These are phyloP conservation scores for Arxiozyma bovina DNA, from an alignment of 1,139 yeast species.

Conservation along the genomic window DNA sequence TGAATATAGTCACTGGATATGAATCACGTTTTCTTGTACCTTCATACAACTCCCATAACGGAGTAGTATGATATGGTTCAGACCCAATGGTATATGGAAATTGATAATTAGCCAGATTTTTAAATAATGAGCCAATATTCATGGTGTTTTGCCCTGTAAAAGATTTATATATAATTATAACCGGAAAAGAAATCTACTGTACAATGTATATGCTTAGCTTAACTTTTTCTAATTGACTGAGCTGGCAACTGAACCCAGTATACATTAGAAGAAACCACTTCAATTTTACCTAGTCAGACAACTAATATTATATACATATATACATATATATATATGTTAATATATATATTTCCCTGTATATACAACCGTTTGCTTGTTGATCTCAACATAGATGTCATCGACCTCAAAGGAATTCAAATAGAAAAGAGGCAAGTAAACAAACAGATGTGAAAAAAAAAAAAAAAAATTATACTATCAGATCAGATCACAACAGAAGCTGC, in stretches of 20 bases:
- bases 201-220: too few species aligned
- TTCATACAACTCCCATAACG: constrained; percentile 37
- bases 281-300: too few species aligned
- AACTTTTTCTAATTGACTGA: background rate
- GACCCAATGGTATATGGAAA: constrained; percentile 26
- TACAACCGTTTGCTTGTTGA: background rate
- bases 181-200: too few species aligned
- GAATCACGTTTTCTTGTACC: constrained; percentile 34
- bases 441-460: too few species aligned
- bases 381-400: background rate
- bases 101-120: constrained; percentile 27
- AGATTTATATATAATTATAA: background rate
- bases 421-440: too few species aligned
- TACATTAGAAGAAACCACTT: too few species aligned
- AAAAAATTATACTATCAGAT: too few species aligned
- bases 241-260: too few species aligned
- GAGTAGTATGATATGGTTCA: constrained; percentile 24
- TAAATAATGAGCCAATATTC: constrained; percentile 28
- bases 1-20: constrained; percentile 24
- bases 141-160: constrained; percentile 8
- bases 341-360: too few species aligned
- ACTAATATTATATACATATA: too few species aligned
- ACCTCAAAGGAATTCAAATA: background rate
- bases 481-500: background rate
- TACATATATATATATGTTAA: too few species aligned